A percentile compares a stretch with the other conserved stretches of the same genome.
phyloP scores from a whole-genome alignment of 139 green algal genomes.

The Closterium sp. region DNA sequence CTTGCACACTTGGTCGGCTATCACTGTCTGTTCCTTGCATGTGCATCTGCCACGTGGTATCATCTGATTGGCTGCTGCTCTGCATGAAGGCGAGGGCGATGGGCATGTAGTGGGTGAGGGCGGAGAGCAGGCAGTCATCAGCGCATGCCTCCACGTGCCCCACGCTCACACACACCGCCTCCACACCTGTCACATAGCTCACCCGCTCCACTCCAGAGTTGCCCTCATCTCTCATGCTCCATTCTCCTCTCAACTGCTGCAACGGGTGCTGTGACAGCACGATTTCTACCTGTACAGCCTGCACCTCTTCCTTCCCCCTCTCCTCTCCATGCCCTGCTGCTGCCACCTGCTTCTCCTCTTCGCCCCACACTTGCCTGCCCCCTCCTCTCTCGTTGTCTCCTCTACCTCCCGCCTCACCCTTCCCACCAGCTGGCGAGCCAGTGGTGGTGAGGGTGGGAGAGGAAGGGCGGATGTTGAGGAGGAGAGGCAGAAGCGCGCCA shows the following conservation, averaged over 20 bases:
- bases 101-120: not conserved
- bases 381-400: not conserved
- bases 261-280: not conserved
- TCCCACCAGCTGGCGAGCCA: not conserved
- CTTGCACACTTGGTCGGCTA: not conserved
- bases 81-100: not conserved
- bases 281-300: not conserved
- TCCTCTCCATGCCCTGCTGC: not conserved
- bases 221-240: not conserved
- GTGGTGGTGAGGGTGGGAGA: too few species aligned
- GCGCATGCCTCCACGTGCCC: not conserved
- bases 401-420: not conserved
- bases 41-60: not conserved
- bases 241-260: not conserved
- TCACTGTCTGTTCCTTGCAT: not conserved
- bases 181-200: not conserved
- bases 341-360: not conserved
- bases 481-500: conserved; percentile 15
- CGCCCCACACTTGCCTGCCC: not conserved
- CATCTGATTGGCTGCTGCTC: not conserved
- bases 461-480: conserved; percentile 35
- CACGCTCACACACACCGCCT: not conserved
- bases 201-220: not conserved
- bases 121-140: not conserved
- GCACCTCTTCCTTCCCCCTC: not conserved